These are phyloP conservation scores for Thuidium tamariscinum DNA, from an alignment of 225 moss, liverwort and hornwort genomes.

Conservation along the genomic window DNA sequence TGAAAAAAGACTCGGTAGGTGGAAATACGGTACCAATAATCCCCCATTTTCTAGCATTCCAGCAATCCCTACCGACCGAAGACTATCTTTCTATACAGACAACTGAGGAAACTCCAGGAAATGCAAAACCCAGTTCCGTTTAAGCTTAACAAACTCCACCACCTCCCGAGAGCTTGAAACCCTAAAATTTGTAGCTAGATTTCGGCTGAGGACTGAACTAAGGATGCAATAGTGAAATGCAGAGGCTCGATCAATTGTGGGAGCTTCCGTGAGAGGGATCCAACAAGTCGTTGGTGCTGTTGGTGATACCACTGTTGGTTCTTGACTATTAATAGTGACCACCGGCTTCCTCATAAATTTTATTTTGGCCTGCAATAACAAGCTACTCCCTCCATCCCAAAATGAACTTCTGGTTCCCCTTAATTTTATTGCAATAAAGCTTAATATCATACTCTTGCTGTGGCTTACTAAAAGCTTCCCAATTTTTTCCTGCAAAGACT, in stretches of 20 bases:
- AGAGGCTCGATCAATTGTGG: neutral
- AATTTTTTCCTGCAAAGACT: too few species aligned
- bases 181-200: neutral
- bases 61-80: neutral
- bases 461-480: too few species aligned
- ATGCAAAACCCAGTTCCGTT: neutral
- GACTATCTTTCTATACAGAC: neutral
- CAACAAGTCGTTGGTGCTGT: neutral
- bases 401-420: neutral
- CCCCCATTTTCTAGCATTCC: neutral
- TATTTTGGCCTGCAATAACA: too few species aligned
- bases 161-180: neutral
- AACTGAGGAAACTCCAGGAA: neutral
- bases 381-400: neutral
- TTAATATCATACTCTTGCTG: too few species aligned
- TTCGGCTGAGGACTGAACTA: neutral
- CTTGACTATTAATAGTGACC: neutral
- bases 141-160: neutral
- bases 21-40: neutral
- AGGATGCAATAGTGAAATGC: neutral
- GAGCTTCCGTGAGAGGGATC: too few species aligned
- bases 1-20: neutral
- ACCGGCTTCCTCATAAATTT: neutral
- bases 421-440: neutral
- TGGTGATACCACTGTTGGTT: neutral